Percentiles rank a stretch among this genome's conserved stretches.
Conservation (phyloP, 805 yeast species). For the Candida coquimbonensis region DNA sequence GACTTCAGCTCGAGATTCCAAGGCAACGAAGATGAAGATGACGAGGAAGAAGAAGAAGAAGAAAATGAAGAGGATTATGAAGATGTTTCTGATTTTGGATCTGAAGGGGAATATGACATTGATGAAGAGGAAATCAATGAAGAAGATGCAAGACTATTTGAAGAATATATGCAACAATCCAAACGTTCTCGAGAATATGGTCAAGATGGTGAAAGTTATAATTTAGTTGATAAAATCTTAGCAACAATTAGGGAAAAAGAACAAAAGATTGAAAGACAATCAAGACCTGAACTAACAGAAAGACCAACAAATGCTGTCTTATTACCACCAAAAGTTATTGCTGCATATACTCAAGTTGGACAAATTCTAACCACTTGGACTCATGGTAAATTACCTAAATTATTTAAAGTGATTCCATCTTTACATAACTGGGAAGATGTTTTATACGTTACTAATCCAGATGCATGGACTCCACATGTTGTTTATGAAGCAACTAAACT, state of each 20-base stretch:
- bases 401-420: constrained; percentile 91
- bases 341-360: constrained; percentile 90
- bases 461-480: constrained; percentile 91
- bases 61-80: constrained; percentile 32
- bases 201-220: constrained; percentile 40
- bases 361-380: constrained; percentile 80
- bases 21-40: constrained; percentile 44
- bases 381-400: constrained; percentile 94
- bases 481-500: constrained; percentile 91
- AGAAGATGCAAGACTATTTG: constrained; percentile 79
- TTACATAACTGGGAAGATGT: constrained; percentile 95
- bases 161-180: constrained; percentile 54
- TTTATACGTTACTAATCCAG: constrained; percentile 87
- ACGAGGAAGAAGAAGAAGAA: constrained; percentile 33
- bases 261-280: constrained; percentile 23
- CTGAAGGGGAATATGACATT: constrained; percentile 45
- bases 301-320: constrained; percentile 66
- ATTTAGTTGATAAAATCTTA: constrained; percentile 89
- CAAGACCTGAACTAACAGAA: constrained; percentile 22
- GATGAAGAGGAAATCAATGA: constrained; percentile 65
- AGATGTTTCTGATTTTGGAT: constrained; percentile 44
- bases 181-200: constrained; percentile 27
- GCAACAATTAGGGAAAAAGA: constrained; percentile 81
- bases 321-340: constrained; percentile 93
- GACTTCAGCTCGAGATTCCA: constrained; percentile 30